Conservation (phyloP, 2,329 filamentous ascomycete genomes). For the Hypoxylon sp. region DNA sequence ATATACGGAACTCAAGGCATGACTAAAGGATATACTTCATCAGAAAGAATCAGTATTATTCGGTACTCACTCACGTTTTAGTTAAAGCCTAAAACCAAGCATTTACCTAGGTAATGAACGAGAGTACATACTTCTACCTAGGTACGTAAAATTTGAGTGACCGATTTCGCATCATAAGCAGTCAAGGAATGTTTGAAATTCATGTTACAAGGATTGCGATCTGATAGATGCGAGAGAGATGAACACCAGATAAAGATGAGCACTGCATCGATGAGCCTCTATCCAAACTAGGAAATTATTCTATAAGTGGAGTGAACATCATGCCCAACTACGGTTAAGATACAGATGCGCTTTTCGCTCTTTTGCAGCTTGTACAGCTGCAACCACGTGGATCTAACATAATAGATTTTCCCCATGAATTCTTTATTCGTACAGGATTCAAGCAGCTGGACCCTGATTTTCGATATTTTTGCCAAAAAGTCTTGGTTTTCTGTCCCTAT, state of each 20-base stretch:
- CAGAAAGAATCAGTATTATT: not conserved
- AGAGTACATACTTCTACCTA: not conserved
- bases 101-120: too few relatives aligned
- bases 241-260: not conserved
- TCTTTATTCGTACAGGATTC: slow-evolving; percentile 5
- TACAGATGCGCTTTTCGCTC: slow-evolving; percentile 12
- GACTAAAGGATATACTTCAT: not conserved
- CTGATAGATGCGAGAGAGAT: not conserved
- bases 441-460: slow-evolving; percentile 7
- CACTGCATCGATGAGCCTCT: slow-evolving; percentile 1
- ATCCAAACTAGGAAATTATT: slow-evolving; percentile 7
- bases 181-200: not conserved
- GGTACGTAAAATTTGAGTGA: not conserved
- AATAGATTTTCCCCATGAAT: slow-evolving; percentile 18
- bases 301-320: slow-evolving; percentile 11
- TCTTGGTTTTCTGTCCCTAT: slow-evolving; percentile 10
- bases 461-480: slow-evolving; percentile 8
- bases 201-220: not conserved
- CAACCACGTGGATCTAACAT: slow-evolving; percentile 17
- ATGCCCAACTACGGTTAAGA: slow-evolving; percentile 14
- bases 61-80: not conserved
- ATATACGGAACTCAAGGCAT: slow-evolving; percentile 8
- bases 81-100: not conserved
- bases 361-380: slow-evolving; percentile 4
- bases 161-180: not conserved